These are phyloP conservation scores for Azolla pinnata DNA, from an alignment of 75 land plant genomes.

Conservation along the genomic window DNA sequence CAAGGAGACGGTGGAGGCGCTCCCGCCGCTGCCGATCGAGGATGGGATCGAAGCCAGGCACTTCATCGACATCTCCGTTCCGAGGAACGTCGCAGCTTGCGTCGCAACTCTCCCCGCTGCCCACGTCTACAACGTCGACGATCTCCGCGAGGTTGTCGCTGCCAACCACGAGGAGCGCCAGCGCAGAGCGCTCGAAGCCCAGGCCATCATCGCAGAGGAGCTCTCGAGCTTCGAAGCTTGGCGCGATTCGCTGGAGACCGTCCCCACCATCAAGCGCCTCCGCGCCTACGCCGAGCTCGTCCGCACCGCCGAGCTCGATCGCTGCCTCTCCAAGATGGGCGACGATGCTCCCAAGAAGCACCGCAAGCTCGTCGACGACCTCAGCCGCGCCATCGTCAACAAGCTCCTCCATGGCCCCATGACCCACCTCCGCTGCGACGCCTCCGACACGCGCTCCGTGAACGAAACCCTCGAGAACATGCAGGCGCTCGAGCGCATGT, in stretches of 20 bases:
- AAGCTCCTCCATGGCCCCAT: slow-evolving; percentile 86
- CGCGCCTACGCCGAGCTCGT: slow-evolving; percentile 74
- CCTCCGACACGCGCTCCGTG: slow-evolving; percentile 61
- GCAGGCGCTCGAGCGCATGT: slow-evolving; percentile 90
- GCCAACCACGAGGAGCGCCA: slow-evolving; percentile 78
- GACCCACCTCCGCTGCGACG: slow-evolving; percentile 80
- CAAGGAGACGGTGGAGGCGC: slow-evolving; percentile 31
- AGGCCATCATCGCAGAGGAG: slow-evolving; percentile 65
- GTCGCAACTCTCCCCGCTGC: slow-evolving; percentile 21
- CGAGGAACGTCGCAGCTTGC: slow-evolving; percentile 41
- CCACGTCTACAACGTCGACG: slow-evolving; percentile 60
- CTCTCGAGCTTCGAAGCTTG: slow-evolving; percentile 67
- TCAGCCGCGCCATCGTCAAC: slow-evolving; percentile 77
- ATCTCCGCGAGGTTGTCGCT: slow-evolving; percentile 85
- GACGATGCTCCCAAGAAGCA: slow-evolving; percentile 57
- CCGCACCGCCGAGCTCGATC: slow-evolving; percentile 57
- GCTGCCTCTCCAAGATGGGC: slow-evolving; percentile 67
- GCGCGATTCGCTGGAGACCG: slow-evolving; percentile 81
- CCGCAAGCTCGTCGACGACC: slow-evolving; percentile 54
- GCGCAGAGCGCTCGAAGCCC: slow-evolving; percentile 80
- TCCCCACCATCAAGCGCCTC: slow-evolving; percentile 78
- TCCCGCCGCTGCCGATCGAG: slow-evolving; percentile 17
- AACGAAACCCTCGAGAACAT: slow-evolving; percentile 77
- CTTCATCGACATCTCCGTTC: slow-evolving; percentile 46
- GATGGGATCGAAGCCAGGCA: slow-evolving; percentile 21